Percentiles rank a stretch among this genome's conserved stretches.
phyloP scores from a whole-genome alignment of 352 stramenopile genomes.

The Plasmopara halstedii region DNA sequence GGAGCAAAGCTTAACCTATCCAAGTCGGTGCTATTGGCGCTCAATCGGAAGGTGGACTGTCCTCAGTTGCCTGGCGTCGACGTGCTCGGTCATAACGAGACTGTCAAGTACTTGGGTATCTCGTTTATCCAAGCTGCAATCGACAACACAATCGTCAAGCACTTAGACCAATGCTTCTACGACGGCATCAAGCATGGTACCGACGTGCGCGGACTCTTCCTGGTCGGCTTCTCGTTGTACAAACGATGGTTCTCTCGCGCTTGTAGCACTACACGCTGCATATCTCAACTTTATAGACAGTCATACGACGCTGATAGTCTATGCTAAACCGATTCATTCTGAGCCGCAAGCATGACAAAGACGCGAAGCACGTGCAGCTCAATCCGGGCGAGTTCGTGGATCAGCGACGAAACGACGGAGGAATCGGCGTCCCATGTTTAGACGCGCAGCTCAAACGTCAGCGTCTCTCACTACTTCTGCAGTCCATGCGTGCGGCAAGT shows the following conservation, averaged over 20 bases:
- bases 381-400: background rate
- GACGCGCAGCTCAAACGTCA: too few species aligned
- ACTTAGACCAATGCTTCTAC: background rate
- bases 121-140: background rate
- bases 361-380: background rate
- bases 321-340: background rate
- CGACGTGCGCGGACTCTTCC: background rate
- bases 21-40: background rate
- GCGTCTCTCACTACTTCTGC: background rate
- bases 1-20: background rate
- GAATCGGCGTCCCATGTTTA: background rate
- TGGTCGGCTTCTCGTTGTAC: background rate
- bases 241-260: background rate
- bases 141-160: background rate
- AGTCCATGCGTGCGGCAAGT: background rate
- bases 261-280: background rate
- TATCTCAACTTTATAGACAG: background rate
- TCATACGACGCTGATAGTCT: background rate
- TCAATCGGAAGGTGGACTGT: background rate
- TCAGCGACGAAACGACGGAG: background rate
- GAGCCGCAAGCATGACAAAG: background rate
- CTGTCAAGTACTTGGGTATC: background rate
- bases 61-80: background rate
- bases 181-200: background rate
- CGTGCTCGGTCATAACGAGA: background rate